Conservation (phyloP, 2,329 filamentous ascomycete genomes). For the Aspergillus carbonarius region DNA sequence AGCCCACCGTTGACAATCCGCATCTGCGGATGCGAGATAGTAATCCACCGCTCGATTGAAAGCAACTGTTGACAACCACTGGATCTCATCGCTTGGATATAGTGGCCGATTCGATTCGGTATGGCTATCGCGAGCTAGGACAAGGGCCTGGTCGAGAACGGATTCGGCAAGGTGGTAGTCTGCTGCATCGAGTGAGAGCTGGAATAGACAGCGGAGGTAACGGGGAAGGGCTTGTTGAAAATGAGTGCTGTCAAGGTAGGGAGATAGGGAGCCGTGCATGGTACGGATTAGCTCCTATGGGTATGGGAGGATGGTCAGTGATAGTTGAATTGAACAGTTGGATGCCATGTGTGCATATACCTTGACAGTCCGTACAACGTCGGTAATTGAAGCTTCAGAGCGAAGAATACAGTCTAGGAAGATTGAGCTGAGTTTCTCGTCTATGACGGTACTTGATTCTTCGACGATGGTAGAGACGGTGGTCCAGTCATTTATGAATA, state of each 20-base stretch:
- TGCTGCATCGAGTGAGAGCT: constrained; percentile 53
- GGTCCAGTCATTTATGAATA: constrained; percentile 67
- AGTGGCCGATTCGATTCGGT: background rate
- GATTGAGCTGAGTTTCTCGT: constrained; percentile 55
- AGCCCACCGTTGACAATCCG: constrained; percentile 37
- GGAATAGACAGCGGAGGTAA: constrained; percentile 77
- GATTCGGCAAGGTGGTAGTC: constrained; percentile 32
- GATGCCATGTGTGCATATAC: constrained; percentile 33
- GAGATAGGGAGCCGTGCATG: constrained; percentile 57
- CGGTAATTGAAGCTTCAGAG: constrained; percentile 46
- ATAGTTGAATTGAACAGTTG: background rate
- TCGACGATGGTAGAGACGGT: constrained; percentile 62
- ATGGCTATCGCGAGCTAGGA: constrained; percentile 14
- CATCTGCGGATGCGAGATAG: constrained; percentile 37
- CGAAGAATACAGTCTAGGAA: constrained; percentile 67
- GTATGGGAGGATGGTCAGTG: background rate
- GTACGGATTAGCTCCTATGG: constrained; percentile 67
- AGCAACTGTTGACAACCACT: constrained; percentile 55
- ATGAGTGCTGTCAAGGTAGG: constrained; percentile 28
- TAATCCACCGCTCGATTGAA: constrained; percentile 60
- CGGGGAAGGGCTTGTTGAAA: constrained; percentile 61
- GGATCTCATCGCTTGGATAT: constrained; percentile 57
- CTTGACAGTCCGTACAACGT: constrained; percentile 35
- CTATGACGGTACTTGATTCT: constrained; percentile 26
- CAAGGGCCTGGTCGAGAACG: constrained; percentile 36